phyloP scores from a whole-genome alignment of 2,329 filamentous ascomycete genomes.

The Chaetomiaceae sp. region DNA sequence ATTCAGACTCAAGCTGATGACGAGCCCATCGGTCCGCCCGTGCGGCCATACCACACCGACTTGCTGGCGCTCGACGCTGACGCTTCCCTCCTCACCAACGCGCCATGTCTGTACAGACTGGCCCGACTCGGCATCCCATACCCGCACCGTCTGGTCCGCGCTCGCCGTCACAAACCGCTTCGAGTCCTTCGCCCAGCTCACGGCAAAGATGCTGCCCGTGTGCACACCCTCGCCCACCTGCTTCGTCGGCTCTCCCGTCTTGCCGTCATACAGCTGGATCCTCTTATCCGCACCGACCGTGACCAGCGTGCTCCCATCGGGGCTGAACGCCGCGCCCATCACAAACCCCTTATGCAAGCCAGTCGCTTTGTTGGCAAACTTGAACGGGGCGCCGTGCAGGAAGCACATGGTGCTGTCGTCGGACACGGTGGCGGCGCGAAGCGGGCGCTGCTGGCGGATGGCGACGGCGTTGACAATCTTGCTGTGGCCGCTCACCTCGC shows the following conservation, averaged over 20 bases:
- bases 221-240: constrained; percentile 80
- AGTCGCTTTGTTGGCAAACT: constrained; percentile 79
- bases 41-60: constrained; percentile 88
- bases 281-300: constrained; percentile 88
- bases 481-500: constrained; percentile 88
- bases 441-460: constrained; percentile 81
- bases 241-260: constrained; percentile 76
- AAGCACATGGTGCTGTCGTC: constrained; percentile 90
- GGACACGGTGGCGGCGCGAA: constrained; percentile 83
- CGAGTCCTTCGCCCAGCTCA: constrained; percentile 85
- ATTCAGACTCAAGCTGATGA: constrained; percentile 82
- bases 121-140: constrained; percentile 84
- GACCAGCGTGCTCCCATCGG: constrained; percentile 73
- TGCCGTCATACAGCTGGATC: constrained; percentile 94
- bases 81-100: constrained; percentile 66
- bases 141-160: constrained; percentile 87
- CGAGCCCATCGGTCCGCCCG: constrained; percentile 73
- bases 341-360: constrained; percentile 84
- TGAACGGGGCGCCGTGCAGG: constrained; percentile 90
- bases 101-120: constrained; percentile 76
- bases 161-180: constrained; percentile 84
- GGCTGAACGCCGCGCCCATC: constrained; percentile 80
- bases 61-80: constrained; percentile 77
- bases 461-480: constrained; percentile 86
- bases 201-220: constrained; percentile 84